Evolutionary conservation across 768 basidiomycete species (phyloP), one percentile per base, ranked within the genome.

Genomic region (Hortiboletus flavorubellus): DNA sequence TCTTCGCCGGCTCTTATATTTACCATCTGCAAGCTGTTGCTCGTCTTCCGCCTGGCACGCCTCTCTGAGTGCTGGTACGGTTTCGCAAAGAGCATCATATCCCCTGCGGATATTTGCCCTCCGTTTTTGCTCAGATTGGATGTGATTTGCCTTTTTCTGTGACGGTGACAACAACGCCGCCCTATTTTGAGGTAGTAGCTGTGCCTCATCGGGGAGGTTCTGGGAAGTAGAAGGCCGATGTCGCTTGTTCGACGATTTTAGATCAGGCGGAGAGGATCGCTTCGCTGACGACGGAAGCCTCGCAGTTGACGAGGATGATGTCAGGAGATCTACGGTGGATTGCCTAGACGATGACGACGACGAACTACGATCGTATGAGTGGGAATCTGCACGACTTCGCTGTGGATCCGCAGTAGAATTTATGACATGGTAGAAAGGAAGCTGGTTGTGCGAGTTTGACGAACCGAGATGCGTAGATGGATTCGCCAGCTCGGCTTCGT

Each of bases 81-180:
- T 82, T 26, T 87, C 86, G 64, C 93, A 94, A 0, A 97, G 77
- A 8, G 87, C 85, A 62, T 95, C 93, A 67, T 96, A 96, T 11
- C 93, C 94, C 38, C 85, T 75, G 11, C 92, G 80, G 49, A 97
- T 96, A 63, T 93, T 94, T 14, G 91, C 91, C 33, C 94, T 83
- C 26, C 94, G 85, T 70, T 95, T 95, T 75, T 96, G 93, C 74
- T 97, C 94, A 2, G 87, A 89, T 63, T 91, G 89, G 60, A 97
- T 96, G 66, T 97, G 93, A 64, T 95, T 95, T 39, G 88, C 88
- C 67, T 94, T 91, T 69, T 95, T 95, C 76, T 94, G 91, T 2
- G 87, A 85, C 0, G 89, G 83, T 2, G 87, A 86, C 26, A 95
- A 79, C 26, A 93, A 77, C 8, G 72, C 38, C 0, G 52, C 14